phyloP scores from a whole-genome alignment of 257 asterid species.

The Solanum lignicaule region DNA sequence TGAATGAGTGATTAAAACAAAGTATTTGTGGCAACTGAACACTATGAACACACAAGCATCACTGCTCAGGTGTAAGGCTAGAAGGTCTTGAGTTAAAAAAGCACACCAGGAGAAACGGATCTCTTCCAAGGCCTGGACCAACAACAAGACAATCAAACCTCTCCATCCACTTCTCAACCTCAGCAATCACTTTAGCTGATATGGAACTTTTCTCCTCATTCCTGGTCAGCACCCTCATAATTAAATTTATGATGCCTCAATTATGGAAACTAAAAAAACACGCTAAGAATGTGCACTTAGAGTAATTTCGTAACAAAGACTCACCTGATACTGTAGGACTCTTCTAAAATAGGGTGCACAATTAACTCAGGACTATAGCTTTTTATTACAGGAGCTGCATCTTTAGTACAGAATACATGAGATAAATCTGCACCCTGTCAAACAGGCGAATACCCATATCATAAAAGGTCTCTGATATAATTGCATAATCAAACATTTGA shows the following conservation, averaged over 20 bases:
- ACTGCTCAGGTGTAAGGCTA: not conserved
- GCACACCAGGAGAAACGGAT: slow-evolving; percentile 84
- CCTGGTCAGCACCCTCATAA: slow-evolving; percentile 35
- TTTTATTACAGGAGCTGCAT: slow-evolving; percentile 87
- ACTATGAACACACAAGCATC: not conserved
- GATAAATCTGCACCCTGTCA: slow-evolving; percentile 96
- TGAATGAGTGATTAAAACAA: not conserved
- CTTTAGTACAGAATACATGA: slow-evolving; percentile 92
- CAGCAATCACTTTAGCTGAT: slow-evolving; percentile 62
- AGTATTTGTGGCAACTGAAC: not conserved
- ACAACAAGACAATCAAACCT: slow-evolving; percentile 89
- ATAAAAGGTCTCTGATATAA: not conserved
- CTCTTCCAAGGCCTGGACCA: slow-evolving; percentile 99
- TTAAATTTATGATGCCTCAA: not conserved
- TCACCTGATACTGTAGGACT: slow-evolving; percentile 81
- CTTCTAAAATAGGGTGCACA: slow-evolving; percentile 93
- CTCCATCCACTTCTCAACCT: slow-evolving; percentile 95
- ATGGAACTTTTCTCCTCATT: slow-evolving; percentile 59
- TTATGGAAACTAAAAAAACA: not conserved
- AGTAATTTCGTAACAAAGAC: not conserved
- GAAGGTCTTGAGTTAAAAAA: not conserved
- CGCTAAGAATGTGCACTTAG: not conserved
- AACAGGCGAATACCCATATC: slow-evolving; percentile 1
- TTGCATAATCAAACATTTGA: not conserved
- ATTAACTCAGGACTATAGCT: slow-evolving; percentile 94